Conservation (phyloP, 202 grass and related monocot species). For the Elaeis oleifera region DNA sequence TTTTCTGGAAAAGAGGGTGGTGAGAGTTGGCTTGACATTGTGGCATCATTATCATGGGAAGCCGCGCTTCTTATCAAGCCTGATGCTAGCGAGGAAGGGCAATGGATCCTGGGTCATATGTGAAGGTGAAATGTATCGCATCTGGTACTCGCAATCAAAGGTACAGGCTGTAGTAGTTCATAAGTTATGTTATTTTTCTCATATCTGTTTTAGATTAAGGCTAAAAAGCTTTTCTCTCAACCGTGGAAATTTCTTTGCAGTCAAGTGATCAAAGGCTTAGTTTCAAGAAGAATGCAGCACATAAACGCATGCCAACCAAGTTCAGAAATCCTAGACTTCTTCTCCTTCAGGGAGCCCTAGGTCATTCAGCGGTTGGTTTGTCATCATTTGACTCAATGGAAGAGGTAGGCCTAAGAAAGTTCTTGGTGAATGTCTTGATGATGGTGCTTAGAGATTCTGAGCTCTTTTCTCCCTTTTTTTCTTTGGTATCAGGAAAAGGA, state of each 20-base stretch:
- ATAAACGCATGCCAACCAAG: slow-evolving; percentile 86
- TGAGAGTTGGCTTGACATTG: slow-evolving; percentile 71
- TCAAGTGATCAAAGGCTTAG: slow-evolving; percentile 86
- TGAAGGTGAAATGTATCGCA: slow-evolving; percentile 94
- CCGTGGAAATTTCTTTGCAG: slow-evolving; percentile 37
- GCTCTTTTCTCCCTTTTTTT: not conserved
- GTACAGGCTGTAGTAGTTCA: slow-evolving; percentile 19
- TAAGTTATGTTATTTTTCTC: no score
- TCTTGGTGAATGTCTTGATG: slow-evolving; percentile 6
- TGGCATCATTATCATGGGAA: slow-evolving; percentile 83
- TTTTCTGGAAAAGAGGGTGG: slow-evolving; percentile 33
- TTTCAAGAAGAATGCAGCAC: slow-evolving; percentile 91
- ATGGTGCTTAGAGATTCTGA: not conserved
- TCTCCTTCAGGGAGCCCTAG: slow-evolving; percentile 70
- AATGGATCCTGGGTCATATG: slow-evolving; percentile 92
- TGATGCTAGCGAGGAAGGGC: slow-evolving; percentile 72
- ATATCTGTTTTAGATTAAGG: no score
- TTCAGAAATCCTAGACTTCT: slow-evolving; percentile 83
- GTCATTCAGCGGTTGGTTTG: slow-evolving; percentile 67
- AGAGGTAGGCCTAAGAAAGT: slow-evolving; percentile 40
- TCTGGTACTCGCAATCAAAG: slow-evolving; percentile 68
- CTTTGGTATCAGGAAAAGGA: slow-evolving; percentile 23
- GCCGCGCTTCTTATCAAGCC: slow-evolving; percentile 78
- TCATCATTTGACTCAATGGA: slow-evolving; percentile 82
- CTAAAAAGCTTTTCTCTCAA: slow-evolving; percentile 14